Evolutionary conservation across 805 yeast species (phyloP), one percentile per base, ranked within the genome.

Genomic region (Candida quercuum): DNA sequence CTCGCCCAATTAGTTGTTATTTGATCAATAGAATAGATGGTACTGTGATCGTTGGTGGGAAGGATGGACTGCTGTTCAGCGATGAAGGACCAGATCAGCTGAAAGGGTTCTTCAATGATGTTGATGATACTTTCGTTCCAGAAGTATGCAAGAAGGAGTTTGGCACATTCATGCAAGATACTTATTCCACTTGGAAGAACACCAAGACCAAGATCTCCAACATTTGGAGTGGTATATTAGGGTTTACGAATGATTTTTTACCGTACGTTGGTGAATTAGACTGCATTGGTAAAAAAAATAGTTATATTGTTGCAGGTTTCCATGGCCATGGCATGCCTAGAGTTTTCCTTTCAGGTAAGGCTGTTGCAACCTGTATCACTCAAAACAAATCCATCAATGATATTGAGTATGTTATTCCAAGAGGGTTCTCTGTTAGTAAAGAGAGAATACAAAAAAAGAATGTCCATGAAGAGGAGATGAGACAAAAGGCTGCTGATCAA

Each of bases 251-350:
- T 21, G 72, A 69, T 42, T 45, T 40, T 5, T 38, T 60, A 19
- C 76, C 76, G 3, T 59, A 61, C 35, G 69, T 70, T 15, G 76
- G 76, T 17, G 67, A 63, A 37, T 39, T 69, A 22, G 50, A 44
- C 20, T 32, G 41, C 9, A 42, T 51, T 17, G 50, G 45, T 4
- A 55, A 56, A 23, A 45, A 49, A 26, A 52, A 59, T 38, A 54
- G 60, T n/a, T 69, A 49, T 40, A 52, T 65, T n/a, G 53, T 60
- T 42, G 74, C 74, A 4, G 76, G 76, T 0, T 71, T 67, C 51
- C 64, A 66, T 30, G 76, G 75, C 3, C 76, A 71, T 49, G 76
- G 76, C 17, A 69, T 71, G 74, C 74, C 76, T 24, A 54, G 74
- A 28, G 65, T 68, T 9, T 62, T 63, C 38, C 36, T 66, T 6